Evolutionary conservation across 2,329 filamentous ascomycete species (phyloP).

Genomic region (Didymella pomorum): DNA sequence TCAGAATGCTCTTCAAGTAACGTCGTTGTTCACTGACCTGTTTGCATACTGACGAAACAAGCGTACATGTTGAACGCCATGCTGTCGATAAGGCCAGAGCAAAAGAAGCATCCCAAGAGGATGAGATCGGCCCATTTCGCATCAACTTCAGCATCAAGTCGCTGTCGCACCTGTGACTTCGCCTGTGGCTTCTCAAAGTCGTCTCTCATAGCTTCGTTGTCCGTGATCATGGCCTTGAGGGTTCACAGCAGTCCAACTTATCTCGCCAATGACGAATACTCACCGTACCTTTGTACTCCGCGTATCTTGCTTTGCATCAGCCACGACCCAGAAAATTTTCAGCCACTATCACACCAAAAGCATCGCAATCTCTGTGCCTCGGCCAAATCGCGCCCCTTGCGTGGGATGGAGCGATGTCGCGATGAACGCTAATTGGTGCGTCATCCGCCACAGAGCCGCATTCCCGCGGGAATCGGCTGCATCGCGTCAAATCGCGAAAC

Average conservation of each 20-base stretch:
- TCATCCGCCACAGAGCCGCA: constrained; percentile 17
- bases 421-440: constrained; percentile 22
- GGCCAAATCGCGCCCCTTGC: constrained; percentile 13
- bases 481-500: neutral
- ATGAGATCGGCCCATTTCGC: constrained; percentile 33
- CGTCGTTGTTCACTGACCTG: constrained; percentile 46
- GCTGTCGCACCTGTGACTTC: constrained; percentile 16
- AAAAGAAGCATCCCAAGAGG: constrained; percentile 55
- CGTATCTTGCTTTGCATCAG: constrained; percentile 8
- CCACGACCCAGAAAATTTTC: constrained; percentile 20
- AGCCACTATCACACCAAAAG: constrained; percentile 8
- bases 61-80: constrained; percentile 59
- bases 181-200: constrained; percentile 10
- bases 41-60: constrained; percentile 63
- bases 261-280: neutral
- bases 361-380: neutral
- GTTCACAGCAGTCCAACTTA: neutral
- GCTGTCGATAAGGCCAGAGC: constrained; percentile 59
- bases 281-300: constrained; percentile 12
- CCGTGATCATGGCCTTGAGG: neutral
- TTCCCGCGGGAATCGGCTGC: constrained; percentile 6
- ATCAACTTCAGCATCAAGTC: constrained; percentile 23
- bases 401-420: constrained; percentile 14
- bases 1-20: neutral
- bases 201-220: constrained; percentile 7